Conservation (phyloP, 352 stramenopile genomes). For the Phytophthora palmivora region DNA sequence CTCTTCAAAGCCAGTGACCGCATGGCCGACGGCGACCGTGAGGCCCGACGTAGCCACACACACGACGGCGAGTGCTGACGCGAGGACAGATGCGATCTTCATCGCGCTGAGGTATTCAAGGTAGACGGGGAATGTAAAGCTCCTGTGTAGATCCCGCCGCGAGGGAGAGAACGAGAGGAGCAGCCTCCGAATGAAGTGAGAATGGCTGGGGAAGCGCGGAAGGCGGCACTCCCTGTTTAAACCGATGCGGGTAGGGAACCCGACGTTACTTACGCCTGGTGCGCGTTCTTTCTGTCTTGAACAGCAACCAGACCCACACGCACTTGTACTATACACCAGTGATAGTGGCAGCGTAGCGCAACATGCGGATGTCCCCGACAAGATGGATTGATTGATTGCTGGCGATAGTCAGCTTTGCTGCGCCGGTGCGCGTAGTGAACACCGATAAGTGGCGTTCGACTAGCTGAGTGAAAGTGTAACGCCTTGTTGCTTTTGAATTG, state of each 20-base stretch:
- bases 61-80: constrained; percentile 28
- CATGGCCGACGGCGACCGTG: background rate
- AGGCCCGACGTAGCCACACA: constrained; percentile 26
- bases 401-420: no score
- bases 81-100: constrained; percentile 46
- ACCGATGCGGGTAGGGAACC: constrained; percentile 3
- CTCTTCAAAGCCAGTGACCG: constrained; percentile 14
- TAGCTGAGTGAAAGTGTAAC: no score
- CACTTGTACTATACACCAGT: no score
- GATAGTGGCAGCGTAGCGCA: no score
- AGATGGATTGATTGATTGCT: no score
- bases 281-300: constrained; percentile 7
- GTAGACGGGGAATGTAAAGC: constrained; percentile 33
- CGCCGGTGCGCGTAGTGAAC: no score
- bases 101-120: constrained; percentile 32
- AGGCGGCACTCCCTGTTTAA: constrained; percentile 6
- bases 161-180: constrained; percentile 9
- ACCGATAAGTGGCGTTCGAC: no score
- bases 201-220: constrained; percentile 17
- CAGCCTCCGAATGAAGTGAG: constrained; percentile 44
- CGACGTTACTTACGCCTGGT: constrained; percentile 28
- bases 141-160: constrained; percentile 17
- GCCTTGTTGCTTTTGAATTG: no score
- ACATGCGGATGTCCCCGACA: no score
- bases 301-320: no score